Evolutionary conservation across 176 grass and related monocot genomes (phyloP).

Genomic region (Saccharum spontaneum): DNA sequence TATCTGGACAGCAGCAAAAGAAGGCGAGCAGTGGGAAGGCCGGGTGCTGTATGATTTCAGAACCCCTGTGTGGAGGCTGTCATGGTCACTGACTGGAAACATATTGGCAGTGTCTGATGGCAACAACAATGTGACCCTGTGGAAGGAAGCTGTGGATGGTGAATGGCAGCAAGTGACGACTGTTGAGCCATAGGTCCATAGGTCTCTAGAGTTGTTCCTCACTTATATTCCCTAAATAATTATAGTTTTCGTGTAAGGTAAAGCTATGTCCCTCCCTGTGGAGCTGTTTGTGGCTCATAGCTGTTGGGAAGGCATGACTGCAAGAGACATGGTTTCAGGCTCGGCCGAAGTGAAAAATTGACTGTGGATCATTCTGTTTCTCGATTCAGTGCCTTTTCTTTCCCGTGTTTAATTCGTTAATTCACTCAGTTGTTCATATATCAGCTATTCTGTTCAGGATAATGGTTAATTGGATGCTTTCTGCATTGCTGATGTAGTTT

Average conservation of each 20-base stretch:
- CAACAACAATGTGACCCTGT: conserved; percentile 68
- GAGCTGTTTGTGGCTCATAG: not conserved
- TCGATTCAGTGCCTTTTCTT: not conserved
- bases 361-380: not conserved
- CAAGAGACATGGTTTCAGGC: not conserved
- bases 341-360: not conserved
- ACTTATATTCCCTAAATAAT: not conserved
- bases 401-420: not conserved
- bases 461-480: not conserved
- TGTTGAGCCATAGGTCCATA: conserved; percentile 65
- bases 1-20: conserved; percentile 69
- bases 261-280: not conserved
- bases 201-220: not conserved
- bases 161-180: conserved; percentile 82
- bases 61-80: conserved; percentile 68
- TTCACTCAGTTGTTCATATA: not conserved
- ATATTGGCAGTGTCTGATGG: conserved; percentile 71
- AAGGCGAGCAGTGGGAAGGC: conserved; percentile 75
- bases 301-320: not conserved
- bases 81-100: conserved; percentile 74
- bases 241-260: not conserved
- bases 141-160: conserved; percentile 67
- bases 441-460: not conserved
- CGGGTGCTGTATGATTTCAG: conserved; percentile 66
- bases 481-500: not conserved